phyloP scores from a whole-genome alignment of 495 filamentous ascomycete genomes.

The Rostrohypoxylon terebratum region DNA sequence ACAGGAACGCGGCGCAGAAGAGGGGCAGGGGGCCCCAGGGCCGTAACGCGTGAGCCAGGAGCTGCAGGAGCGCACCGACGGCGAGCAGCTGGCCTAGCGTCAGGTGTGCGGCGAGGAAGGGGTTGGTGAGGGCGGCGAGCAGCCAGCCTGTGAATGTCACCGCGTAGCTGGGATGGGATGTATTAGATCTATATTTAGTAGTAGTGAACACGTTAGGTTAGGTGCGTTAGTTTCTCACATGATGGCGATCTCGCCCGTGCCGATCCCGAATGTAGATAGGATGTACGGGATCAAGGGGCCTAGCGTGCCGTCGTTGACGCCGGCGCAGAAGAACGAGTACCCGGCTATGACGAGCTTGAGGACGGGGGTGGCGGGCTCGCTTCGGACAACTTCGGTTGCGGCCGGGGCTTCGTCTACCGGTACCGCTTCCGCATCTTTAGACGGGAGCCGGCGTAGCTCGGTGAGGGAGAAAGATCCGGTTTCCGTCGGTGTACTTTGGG shows the following conservation, averaged over 20 bases:
- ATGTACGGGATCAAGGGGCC: constrained; percentile 68
- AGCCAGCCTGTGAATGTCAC: constrained; percentile 63
- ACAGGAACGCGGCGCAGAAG: constrained; percentile 61
- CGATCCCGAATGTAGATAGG: constrained; percentile 60
- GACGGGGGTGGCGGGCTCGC: constrained; percentile 39
- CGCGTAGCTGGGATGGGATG: constrained; percentile 47
- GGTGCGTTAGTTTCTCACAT: constrained; percentile 46
- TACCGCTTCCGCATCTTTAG: constrained; percentile 32
- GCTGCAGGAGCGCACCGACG: constrained; percentile 62
- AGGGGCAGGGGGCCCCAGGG: constrained; percentile 62
- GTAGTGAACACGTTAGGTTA: neutral
- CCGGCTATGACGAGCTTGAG: constrained; percentile 62
- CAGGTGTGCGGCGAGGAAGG: constrained; percentile 57
- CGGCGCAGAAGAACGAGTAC: constrained; percentile 66
- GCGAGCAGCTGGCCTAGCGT: constrained; percentile 61
- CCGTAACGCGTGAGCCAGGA: constrained; percentile 60
- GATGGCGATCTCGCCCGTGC: constrained; percentile 62
- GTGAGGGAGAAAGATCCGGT: constrained; percentile 39
- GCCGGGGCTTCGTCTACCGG: constrained; percentile 20
- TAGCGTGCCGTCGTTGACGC: constrained; percentile 66
- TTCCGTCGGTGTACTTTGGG: constrained; percentile 23
- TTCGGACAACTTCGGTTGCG: constrained; percentile 19
- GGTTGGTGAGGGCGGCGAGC: constrained; percentile 60
- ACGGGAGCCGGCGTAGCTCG: constrained; percentile 30
- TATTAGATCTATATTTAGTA: neutral